These are phyloP conservation scores for Pelargonium myrrhifolium DNA, from an alignment of 441 rosid genomes.

Conservation along the genomic window DNA sequence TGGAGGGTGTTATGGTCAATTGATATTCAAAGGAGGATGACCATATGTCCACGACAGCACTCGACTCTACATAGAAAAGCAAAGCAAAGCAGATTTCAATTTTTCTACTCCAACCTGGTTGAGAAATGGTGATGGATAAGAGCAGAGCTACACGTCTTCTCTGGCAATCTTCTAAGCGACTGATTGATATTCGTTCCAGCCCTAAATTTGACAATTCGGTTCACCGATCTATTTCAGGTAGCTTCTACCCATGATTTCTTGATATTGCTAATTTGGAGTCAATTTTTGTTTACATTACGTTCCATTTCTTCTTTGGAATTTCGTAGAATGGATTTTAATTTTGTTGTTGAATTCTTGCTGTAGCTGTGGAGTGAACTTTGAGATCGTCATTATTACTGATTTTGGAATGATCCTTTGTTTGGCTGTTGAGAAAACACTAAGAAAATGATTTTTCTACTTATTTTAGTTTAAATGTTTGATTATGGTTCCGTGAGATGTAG, in stretches of 20 bases:
- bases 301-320: no score
- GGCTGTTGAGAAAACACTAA: no score
- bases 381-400: neutral
- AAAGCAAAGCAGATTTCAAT: neutral
- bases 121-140: neutral
- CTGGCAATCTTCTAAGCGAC: neutral
- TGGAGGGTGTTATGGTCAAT: neutral
- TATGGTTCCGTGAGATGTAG: neutral
- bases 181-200: neutral
- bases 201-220: neutral
- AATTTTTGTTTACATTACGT: neutral
- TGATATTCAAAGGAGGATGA: neutral
- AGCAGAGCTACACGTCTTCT: conserved; percentile 1
- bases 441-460: neutral
- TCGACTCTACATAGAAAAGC: no score
- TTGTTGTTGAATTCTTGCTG: neutral
- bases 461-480: neutral
- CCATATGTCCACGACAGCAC: neutral
- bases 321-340: neutral
- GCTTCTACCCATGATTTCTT: neutral
- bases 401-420: neutral
- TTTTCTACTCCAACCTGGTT: neutral
- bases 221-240: neutral
- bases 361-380: neutral
- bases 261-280: neutral